phyloP scores from a whole-genome alignment of 257 asterid species.

The Handroanthus guayacan region DNA sequence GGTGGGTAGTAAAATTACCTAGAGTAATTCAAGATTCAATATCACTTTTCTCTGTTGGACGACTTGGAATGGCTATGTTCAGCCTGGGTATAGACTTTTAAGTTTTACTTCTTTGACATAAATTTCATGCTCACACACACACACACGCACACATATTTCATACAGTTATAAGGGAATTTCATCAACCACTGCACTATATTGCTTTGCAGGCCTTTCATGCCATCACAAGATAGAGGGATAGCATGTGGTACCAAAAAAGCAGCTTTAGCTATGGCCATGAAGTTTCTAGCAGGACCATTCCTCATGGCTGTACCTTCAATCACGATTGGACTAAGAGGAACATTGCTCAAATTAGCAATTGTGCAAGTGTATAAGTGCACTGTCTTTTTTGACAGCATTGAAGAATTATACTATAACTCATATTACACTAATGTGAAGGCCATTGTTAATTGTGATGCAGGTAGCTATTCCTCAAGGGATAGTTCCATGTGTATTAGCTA shows the following conservation, averaged over 20 bases:
- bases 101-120: constrained; percentile 28
- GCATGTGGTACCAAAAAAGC: constrained; percentile 79
- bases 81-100: constrained; percentile 68
- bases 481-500: constrained; percentile 92
- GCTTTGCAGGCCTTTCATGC: constrained; percentile 84
- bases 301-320: constrained; percentile 77
- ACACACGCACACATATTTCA: not conserved
- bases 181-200: constrained; percentile 35
- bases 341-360: constrained; percentile 69
- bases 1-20: constrained; percentile 72
- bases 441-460: constrained; percentile 49
- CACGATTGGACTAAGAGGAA: constrained; percentile 71
- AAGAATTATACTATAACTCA: not conserved
- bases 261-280: constrained; percentile 65
- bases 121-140: not conserved
- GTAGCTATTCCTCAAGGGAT: constrained; percentile 98
- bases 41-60: constrained; percentile 77
- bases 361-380: constrained; percentile 64
- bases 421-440: constrained; percentile 11
- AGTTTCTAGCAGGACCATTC: constrained; percentile 73
- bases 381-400: not conserved
- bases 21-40: constrained; percentile 63
- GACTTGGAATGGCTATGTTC: constrained; percentile 98
- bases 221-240: constrained; percentile 73
- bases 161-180: not conserved